Evolutionary conservation across 495 filamentous ascomycete species (phyloP).

Genomic region (Cercophora samala): DNA sequence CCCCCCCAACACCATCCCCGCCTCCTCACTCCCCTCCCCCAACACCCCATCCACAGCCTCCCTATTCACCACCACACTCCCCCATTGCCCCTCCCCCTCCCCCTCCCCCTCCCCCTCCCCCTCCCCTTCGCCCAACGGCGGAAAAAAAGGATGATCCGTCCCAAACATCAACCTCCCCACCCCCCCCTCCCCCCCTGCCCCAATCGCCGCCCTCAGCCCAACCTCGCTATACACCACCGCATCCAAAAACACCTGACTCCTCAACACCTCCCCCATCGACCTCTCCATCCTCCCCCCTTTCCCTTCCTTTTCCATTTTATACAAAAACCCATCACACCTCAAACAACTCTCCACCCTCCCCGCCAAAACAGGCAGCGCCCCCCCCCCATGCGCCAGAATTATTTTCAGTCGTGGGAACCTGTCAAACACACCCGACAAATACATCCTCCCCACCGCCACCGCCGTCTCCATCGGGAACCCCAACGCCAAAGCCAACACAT

Average conservation of each 20-base stretch:
- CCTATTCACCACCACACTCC: slow-evolving; percentile 77
- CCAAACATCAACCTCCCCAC: slow-evolving; percentile 75
- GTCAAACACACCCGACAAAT: slow-evolving; percentile 80
- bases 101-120: too few species aligned
- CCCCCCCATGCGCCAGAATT: slow-evolving; percentile 83
- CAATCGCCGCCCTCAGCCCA: slow-evolving; percentile 70
- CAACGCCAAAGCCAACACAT: slow-evolving; percentile 80
- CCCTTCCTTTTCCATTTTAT: slow-evolving; percentile 47
- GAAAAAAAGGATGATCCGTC: slow-evolving; percentile 95
- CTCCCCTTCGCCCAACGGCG: slow-evolving; percentile 57
- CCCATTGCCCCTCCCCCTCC: slow-evolving; percentile 62
- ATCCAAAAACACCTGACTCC: slow-evolving; percentile 86
- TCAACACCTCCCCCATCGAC: slow-evolving; percentile 75
- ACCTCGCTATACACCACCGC: slow-evolving; percentile 78
- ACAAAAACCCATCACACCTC: slow-evolving; percentile 70
- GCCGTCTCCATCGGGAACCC: slow-evolving; percentile 95
- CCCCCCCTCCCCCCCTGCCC: slow-evolving; percentile 59
- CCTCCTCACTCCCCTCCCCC: slow-evolving; percentile 47
- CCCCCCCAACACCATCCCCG: slow-evolving; percentile 57
- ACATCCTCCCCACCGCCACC: slow-evolving; percentile 85
- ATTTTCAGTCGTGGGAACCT: slow-evolving; percentile 65
- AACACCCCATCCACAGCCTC: slow-evolving; percentile 64
- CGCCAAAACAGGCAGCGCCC: slow-evolving; percentile 83
- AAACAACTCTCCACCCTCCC: slow-evolving; percentile 88
- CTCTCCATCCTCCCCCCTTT: slow-evolving; percentile 39